Percentiles rank a stretch among this genome's conserved stretches.
These are phyloP conservation scores for Cryptosporidium baileyi DNA, from an alignment of 169 alveolate genomes.

Conservation along the genomic window DNA sequence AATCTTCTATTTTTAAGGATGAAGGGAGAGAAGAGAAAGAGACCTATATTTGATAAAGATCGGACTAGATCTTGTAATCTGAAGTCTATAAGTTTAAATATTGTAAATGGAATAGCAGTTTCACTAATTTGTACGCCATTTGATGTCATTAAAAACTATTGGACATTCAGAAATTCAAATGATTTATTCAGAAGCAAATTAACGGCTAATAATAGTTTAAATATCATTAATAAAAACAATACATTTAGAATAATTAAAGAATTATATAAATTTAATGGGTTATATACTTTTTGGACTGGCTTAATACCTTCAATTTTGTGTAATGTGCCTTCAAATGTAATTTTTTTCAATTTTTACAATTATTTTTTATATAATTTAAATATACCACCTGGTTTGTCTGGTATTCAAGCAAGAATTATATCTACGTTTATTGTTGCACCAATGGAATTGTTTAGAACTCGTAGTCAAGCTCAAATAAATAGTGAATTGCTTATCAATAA, in stretches of 20 bases:
- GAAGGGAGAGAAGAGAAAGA: too few species aligned
- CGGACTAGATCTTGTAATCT: too few species aligned
- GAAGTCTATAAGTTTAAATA: not conserved
- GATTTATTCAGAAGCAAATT: not conserved
- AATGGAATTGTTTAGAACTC: slow-evolving; percentile 14
- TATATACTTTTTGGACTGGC: slow-evolving; percentile 34
- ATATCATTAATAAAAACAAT: not conserved
- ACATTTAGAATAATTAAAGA: not conserved
- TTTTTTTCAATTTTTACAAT: slow-evolving; percentile 13
- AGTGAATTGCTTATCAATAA: not conserved
- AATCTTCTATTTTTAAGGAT: too few species aligned
- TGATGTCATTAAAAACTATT: slow-evolving; percentile 74
- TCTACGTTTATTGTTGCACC: slow-evolving; percentile 15
- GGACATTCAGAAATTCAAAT: slow-evolving; percentile 57
- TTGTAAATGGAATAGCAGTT: slow-evolving; percentile 3
- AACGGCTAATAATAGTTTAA: not conserved
- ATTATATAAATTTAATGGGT: not conserved
- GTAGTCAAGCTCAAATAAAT: slow-evolving; percentile 5
- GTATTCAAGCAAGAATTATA: slow-evolving; percentile 19
- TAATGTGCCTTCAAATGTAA: slow-evolving; percentile 15
- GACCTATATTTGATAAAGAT: too few species aligned
- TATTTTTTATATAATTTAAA: slow-evolving; percentile 5
- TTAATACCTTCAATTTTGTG: not conserved
- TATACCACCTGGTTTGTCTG: not conserved
- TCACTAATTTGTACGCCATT: slow-evolving; percentile 74